Percentiles rank a stretch among this genome's conserved stretches.
These are phyloP conservation scores for Thelonectria discophora DNA, from an alignment of 2,329 filamentous ascomycete species.

Conservation along the genomic window DNA sequence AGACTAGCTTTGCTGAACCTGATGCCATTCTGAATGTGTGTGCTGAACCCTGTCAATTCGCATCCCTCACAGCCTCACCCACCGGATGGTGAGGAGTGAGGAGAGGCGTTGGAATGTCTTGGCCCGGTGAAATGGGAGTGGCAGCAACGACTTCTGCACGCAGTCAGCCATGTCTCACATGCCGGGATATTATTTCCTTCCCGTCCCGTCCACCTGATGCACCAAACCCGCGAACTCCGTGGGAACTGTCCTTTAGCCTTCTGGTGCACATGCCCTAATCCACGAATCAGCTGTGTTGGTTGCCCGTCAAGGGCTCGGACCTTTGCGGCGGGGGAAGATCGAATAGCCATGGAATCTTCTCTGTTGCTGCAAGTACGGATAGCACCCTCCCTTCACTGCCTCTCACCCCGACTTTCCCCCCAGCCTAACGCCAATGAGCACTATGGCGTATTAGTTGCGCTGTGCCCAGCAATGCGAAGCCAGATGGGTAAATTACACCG, in stretches of 20 bases:
- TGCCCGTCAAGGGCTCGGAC: neutral
- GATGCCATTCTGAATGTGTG: conserved; percentile 9
- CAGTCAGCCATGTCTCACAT: neutral
- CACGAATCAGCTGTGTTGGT: conserved; percentile 8
- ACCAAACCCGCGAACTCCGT: neutral
- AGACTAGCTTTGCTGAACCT: conserved; percentile 13
- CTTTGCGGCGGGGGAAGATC: conserved; percentile 1
- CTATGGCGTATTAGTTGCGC: neutral
- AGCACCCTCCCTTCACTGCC: neutral
- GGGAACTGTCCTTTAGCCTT: neutral
- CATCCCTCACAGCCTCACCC: neutral
- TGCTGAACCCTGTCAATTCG: conserved; percentile 1
- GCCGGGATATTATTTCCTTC: neutral
- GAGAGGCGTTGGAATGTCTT: neutral
- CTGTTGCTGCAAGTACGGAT: conserved; percentile 12
- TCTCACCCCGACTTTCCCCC: neutral
- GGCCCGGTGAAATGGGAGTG: conserved; percentile 10
- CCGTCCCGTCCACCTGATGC: neutral
- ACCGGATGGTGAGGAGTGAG: conserved; percentile 7
- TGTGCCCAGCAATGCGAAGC: neutral
- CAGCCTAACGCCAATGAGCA: neutral
- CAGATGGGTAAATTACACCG: conserved; percentile 14
- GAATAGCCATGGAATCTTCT: conserved; percentile 6
- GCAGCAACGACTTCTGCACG: neutral
- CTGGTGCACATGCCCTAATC: neutral